phyloP scores from a whole-genome alignment of 2,329 filamentous ascomycete species.

The Cladophialophora chaetospira region DNA sequence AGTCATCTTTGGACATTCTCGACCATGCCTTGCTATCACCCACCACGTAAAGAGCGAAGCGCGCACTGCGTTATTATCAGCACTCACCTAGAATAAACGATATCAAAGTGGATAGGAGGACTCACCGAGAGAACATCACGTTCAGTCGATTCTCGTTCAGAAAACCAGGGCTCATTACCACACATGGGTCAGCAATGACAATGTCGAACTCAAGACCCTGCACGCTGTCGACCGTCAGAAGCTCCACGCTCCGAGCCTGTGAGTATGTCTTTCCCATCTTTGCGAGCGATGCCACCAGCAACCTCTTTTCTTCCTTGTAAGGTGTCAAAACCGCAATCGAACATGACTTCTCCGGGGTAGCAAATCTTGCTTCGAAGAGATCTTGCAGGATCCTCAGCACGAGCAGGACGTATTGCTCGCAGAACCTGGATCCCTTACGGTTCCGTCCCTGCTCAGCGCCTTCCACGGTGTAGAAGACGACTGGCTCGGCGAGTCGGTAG shows the following conservation, averaged over 20 bases:
- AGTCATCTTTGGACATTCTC: too few relatives aligned
- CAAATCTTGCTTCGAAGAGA: conserved; percentile 12
- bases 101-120: too few relatives aligned
- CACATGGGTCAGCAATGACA: not conserved
- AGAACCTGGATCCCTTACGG: not conserved
- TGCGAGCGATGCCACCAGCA: not conserved
- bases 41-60: too few relatives aligned
- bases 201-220: conserved; percentile 16
- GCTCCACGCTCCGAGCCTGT: too few relatives aligned
- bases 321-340: conserved; percentile 16
- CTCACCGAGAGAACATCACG: not conserved
- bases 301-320: conserved; percentile 8
- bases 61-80: too few relatives aligned
- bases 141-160: too few relatives aligned
- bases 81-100: too few relatives aligned
- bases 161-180: not conserved
- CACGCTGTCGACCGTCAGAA: conserved; percentile 3
- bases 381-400: conserved; percentile 5
- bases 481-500: not conserved
- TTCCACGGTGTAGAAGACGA: conserved; percentile 10
- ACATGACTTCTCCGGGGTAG: conserved; percentile 8
- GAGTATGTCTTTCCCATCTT: conserved; percentile 9
- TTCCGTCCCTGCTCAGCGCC: not conserved
- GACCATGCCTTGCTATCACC: too few relatives aligned
- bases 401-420: conserved; percentile 4